A percentile compares a stretch with the other conserved stretches of the same genome.
Conservation (phyloP, 495 filamentous ascomycete genomes). For the Aspergillus cristatus region DNA sequence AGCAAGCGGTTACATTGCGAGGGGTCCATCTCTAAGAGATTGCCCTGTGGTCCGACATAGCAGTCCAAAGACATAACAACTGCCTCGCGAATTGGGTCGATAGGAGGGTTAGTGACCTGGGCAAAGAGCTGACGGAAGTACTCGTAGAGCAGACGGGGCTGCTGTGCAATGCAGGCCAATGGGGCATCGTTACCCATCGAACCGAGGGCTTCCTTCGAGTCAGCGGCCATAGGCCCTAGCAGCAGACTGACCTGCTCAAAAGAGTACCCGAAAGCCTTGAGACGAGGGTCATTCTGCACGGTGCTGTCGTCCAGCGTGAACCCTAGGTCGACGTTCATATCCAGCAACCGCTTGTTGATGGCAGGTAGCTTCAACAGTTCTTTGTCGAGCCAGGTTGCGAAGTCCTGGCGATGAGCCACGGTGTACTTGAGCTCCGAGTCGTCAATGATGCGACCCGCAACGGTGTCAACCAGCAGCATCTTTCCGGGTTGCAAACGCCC, state of each 20-base stretch:
- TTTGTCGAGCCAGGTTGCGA: conserved; percentile 79
- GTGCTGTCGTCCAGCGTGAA: conserved; percentile 59
- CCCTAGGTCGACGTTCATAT: conserved; percentile 52
- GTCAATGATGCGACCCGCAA: conserved; percentile 92
- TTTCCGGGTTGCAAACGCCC: conserved; percentile 91
- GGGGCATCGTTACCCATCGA: conserved; percentile 99
- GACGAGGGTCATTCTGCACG: conserved; percentile 75
- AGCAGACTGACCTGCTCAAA: conserved; percentile 94
- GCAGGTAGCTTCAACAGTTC: conserved; percentile 75
- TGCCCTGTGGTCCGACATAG: conserved; percentile 96
- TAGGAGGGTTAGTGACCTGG: conserved; percentile 97
- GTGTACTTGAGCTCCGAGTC: conserved; percentile 88
- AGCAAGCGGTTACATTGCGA: conserved; percentile 82
- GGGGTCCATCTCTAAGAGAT: conserved; percentile 89
- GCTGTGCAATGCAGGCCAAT: conserved; percentile 79
- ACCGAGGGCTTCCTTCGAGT: conserved; percentile 97
- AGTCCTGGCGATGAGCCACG: conserved; percentile 77
- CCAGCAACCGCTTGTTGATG: conserved; percentile 51
- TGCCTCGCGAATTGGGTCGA: conserved; percentile 96
- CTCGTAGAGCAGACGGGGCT: conserved; percentile 88
- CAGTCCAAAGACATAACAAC: conserved; percentile 99
- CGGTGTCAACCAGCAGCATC: conserved; percentile 95
- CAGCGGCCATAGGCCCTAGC: conserved; percentile 93
- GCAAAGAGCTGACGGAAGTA: conserved; percentile 99
- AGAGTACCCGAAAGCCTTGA: conserved; percentile 91